Conservation (phyloP, 768 basidiomycete genomes). For the Rhodocollybia butyracea region DNA sequence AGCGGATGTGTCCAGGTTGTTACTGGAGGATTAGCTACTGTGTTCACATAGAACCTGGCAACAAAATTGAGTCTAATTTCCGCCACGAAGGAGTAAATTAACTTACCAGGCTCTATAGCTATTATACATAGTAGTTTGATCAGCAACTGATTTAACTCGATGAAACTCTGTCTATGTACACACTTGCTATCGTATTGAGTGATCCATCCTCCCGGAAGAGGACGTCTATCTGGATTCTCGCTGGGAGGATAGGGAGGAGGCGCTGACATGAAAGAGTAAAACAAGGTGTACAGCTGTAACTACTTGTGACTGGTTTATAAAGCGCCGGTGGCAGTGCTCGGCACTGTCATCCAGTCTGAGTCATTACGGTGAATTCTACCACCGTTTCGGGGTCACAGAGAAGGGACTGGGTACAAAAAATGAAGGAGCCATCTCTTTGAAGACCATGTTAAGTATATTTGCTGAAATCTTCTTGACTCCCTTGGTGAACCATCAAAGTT, state of each 20-base stretch:
- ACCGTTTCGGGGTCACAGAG: too few relatives aligned
- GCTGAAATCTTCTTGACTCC: too few relatives aligned
- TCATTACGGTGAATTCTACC: too few relatives aligned
- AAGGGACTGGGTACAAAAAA: too few relatives aligned
- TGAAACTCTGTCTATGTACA: constrained; percentile 23
- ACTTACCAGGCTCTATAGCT: constrained; percentile 68
- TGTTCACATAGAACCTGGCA: constrained; percentile 77
- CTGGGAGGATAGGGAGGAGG: constrained; percentile 5
- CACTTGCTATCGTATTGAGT: constrained; percentile 67
- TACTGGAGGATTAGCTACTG: constrained; percentile 53
- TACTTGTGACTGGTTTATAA: background rate
- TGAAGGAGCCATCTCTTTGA: too few relatives aligned
- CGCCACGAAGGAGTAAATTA: too few relatives aligned
- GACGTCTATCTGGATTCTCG: constrained; percentile 28
- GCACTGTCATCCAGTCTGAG: too few relatives aligned
- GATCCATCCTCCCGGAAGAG: constrained; percentile 67
- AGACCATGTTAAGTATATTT: too few relatives aligned
- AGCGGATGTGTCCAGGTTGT: constrained; percentile 71
- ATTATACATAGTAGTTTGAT: constrained; percentile 19
- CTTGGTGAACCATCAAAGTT: too few relatives aligned
- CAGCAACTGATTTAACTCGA: background rate
- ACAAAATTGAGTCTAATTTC: background rate
- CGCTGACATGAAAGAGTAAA: constrained; percentile 6
- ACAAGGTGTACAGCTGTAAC: background rate
- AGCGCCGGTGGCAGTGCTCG: too few relatives aligned